Evolutionary conservation across 2,329 filamentous ascomycete genomes (phyloP).

Genomic region (Fonsecaea erecta): DNA sequence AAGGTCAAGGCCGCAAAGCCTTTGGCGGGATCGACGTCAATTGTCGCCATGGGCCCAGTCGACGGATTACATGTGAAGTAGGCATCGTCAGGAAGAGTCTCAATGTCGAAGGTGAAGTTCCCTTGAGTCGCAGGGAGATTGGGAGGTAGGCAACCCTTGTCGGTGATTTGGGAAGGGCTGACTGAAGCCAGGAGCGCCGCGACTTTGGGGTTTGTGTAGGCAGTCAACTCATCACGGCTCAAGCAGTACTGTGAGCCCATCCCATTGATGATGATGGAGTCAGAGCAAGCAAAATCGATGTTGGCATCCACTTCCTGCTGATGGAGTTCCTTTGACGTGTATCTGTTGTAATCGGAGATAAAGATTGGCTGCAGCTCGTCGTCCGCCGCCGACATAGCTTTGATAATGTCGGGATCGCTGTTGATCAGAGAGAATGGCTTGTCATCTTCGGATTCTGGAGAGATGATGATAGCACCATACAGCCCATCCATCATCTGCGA

Average conservation of each 20-base stretch:
- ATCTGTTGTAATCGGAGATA: slow-evolving; percentile 63
- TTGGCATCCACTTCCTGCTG: slow-evolving; percentile 40
- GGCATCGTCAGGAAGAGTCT: slow-evolving; percentile 49
- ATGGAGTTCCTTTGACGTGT: slow-evolving; percentile 55
- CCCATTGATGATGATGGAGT: slow-evolving; percentile 67
- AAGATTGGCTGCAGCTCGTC: slow-evolving; percentile 54
- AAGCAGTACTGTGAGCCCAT: slow-evolving; percentile 62
- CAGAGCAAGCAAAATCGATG: slow-evolving; percentile 59
- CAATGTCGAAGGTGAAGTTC: slow-evolving; percentile 48
- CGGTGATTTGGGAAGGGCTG: slow-evolving; percentile 38
- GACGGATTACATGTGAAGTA: slow-evolving; percentile 45
- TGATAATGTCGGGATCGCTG: slow-evolving; percentile 46
- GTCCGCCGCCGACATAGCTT: slow-evolving; percentile 59
- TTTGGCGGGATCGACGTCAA: slow-evolving; percentile 42
- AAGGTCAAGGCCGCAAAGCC: slow-evolving; percentile 48
- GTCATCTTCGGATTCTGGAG: slow-evolving; percentile 41
- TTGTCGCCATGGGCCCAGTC: slow-evolving; percentile 27
- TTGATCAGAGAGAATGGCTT: slow-evolving; percentile 60
- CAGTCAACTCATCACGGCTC: slow-evolving; percentile 51
- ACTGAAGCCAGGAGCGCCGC: slow-evolving; percentile 37
- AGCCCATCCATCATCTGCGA: slow-evolving; percentile 71
- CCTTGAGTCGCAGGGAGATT: slow-evolving; percentile 35
- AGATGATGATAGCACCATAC: slow-evolving; percentile 68
- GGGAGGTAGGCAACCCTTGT: slow-evolving; percentile 46
- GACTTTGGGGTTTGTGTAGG: slow-evolving; percentile 44